Percentiles rank a stretch among this genome's conserved stretches.
These are phyloP conservation scores for Russula earlei DNA, from an alignment of 768 basidiomycete species.

Conservation along the genomic window DNA sequence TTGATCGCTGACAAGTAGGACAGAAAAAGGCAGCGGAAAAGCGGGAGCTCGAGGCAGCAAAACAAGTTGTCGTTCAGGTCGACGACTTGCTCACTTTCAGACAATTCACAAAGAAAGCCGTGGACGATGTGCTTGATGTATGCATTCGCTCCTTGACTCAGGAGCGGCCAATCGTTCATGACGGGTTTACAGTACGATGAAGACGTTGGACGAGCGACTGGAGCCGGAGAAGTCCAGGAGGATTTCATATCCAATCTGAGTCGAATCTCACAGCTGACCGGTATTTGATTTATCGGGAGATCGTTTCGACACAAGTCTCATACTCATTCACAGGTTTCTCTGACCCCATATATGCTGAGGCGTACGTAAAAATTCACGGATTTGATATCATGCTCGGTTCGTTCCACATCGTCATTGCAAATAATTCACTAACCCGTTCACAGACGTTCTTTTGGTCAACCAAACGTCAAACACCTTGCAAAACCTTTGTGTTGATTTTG, in stretches of 20 bases:
- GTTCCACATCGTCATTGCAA: conserved; percentile 14
- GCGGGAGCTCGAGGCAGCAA: conserved; percentile 69
- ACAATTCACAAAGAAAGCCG: conserved; percentile 89
- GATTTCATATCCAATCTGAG: conserved; percentile 93
- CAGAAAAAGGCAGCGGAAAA: conserved; percentile 89
- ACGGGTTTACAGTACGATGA: conserved; percentile 58
- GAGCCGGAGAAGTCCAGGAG: conserved; percentile 71
- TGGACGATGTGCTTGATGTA: conserved; percentile 70
- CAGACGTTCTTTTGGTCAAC: conserved; percentile 94
- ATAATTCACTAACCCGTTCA: not conserved
- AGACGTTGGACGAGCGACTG: conserved; percentile 85
- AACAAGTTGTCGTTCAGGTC: conserved; percentile 70
- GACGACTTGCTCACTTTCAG: conserved; percentile 90
- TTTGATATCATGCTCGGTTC: conserved; percentile 91
- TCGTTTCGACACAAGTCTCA: not conserved
- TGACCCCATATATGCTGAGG: conserved; percentile 96
- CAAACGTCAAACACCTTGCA: conserved; percentile 91
- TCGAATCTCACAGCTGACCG: conserved; percentile 88
- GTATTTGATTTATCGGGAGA: conserved; percentile 30
- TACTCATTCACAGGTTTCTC: conserved; percentile 63
- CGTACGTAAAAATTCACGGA: conserved; percentile 94
- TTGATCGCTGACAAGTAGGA: not conserved
- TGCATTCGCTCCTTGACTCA: not conserved
- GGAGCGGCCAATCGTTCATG: not conserved
- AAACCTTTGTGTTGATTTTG: conserved; percentile 94